Evolutionary conservation across 768 basidiomycete species (phyloP).

Genomic region (Suillus americanus): DNA sequence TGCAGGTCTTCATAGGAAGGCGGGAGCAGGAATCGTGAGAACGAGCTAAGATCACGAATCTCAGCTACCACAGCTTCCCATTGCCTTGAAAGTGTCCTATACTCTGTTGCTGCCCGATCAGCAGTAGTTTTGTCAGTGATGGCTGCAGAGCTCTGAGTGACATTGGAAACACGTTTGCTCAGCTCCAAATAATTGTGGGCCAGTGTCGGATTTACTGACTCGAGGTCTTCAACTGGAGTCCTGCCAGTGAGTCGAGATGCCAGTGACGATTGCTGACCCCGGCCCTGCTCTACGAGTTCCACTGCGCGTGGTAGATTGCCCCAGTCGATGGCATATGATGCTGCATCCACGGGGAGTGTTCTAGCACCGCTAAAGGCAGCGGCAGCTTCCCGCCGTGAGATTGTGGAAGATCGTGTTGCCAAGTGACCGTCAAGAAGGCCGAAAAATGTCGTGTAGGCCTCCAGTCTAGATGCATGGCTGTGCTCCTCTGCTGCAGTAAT

Average conservation of each 20-base stretch:
- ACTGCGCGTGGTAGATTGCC: constrained; percentile 13
- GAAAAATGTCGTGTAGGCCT: constrained; percentile 2
- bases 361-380: accelerated
- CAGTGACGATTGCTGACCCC: constrained; percentile 27
- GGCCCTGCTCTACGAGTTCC: constrained; percentile 23
- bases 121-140: neutral
- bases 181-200: neutral
- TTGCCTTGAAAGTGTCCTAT: neutral
- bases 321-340: constrained; percentile 13
- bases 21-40: neutral
- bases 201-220: neutral
- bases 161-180: neutral
- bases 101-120: neutral
- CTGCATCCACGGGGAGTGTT: constrained; percentile 3
- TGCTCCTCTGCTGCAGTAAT: too few species aligned
- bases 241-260: constrained; percentile 21
- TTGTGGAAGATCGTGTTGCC: neutral
- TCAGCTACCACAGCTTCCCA: neutral
- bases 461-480: neutral
- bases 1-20: neutral
- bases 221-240: constrained; percentile 10
- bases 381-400: neutral
- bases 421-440: neutral
- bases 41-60: neutral
- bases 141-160: neutral